These are phyloP conservation scores for Clitopilus passeckerianus DNA, from an alignment of 768 basidiomycete species.

Conservation along the genomic window DNA sequence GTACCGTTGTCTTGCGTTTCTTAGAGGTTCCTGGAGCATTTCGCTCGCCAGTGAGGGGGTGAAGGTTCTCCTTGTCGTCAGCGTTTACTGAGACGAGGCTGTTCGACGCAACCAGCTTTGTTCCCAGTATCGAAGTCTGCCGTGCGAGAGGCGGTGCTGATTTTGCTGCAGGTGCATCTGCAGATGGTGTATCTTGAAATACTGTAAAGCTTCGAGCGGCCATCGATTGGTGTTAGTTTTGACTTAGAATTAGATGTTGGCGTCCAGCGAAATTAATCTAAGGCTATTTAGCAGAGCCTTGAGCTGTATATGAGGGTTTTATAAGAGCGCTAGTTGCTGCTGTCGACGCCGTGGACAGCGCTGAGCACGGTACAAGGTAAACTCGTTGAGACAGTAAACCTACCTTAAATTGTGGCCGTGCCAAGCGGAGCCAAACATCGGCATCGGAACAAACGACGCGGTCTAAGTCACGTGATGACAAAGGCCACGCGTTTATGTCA, in stretches of 20 bases:
- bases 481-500: background rate
- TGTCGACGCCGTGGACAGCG: background rate
- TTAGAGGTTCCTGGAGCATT: slow-evolving; percentile 33
- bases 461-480: background rate
- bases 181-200: slow-evolving; percentile 51
- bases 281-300: background rate
- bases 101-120: slow-evolving; percentile 13
- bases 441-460: background rate
- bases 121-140: slow-evolving; percentile 21
- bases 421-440: background rate
- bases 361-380: background rate
- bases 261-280: background rate
- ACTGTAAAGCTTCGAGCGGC: slow-evolving; percentile 57
- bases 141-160: slow-evolving; percentile 20
- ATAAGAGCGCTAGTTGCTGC: background rate
- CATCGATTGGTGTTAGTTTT: slow-evolving; percentile 28
- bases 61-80: slow-evolving; percentile 74
- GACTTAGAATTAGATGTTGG: slow-evolving; percentile 1
- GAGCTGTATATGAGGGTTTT: background rate
- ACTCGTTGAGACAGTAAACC: background rate
- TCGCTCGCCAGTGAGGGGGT: slow-evolving; percentile 69
- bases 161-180: slow-evolving; percentile 26
- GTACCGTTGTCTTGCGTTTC: slow-evolving; percentile 61
- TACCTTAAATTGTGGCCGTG: background rate
- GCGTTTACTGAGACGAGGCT: slow-evolving; percentile 27